These are phyloP conservation scores for Ganoderma lingzhi DNA, from an alignment of 1,284 basidiomycete genomes.

Conservation along the genomic window DNA sequence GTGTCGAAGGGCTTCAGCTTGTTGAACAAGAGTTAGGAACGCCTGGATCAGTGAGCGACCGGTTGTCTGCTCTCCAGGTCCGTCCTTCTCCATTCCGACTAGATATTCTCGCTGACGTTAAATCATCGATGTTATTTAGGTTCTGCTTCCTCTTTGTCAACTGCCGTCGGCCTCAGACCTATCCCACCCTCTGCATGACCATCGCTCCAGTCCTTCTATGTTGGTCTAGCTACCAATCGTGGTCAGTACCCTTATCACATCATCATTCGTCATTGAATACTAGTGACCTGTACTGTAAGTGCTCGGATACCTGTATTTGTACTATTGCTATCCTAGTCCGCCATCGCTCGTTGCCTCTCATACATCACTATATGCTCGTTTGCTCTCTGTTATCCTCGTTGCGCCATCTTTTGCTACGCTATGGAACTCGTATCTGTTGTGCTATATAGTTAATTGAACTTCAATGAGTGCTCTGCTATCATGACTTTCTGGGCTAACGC, in stretches of 20 bases:
- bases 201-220: no score
- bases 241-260: no score
- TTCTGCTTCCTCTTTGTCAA: background rate
- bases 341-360: background rate
- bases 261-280: no score
- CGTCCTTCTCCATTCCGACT: background rate
- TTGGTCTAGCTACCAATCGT: no score
- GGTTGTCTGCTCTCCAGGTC: background rate
- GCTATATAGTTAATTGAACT: background rate
- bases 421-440: background rate
- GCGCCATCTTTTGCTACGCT: background rate
- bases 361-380: background rate
- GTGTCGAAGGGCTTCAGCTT: background rate
- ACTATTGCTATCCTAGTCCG: background rate
- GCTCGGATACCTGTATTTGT: background rate
- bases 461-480: no score
- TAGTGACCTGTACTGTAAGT: background rate
- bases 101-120: background rate
- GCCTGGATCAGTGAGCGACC: conserved; percentile 3
- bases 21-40: background rate
- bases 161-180: background rate
- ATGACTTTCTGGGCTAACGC: no score
- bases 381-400: background rate
- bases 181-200: background rate
- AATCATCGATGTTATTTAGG: background rate